These are phyloP conservation scores for Cryptosporidium canis DNA, from an alignment of 169 alveolate species.

Conservation along the genomic window DNA sequence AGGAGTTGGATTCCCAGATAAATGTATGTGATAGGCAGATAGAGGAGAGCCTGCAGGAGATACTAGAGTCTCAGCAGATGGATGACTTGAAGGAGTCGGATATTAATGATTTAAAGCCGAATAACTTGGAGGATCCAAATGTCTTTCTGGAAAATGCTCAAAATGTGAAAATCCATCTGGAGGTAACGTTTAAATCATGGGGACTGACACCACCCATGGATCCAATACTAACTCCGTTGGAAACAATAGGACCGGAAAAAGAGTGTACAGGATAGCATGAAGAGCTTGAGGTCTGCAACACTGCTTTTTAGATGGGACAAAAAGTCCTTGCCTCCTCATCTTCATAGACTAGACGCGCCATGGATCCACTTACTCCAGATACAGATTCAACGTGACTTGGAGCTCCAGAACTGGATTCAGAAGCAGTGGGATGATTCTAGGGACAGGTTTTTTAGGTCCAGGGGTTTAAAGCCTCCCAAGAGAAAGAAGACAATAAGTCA, in stretches of 20 bases:
- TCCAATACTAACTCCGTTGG: not conserved
- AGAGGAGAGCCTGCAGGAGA: constrained; percentile 46
- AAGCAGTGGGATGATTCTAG: constrained; percentile 65
- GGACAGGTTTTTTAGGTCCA: constrained; percentile 2
- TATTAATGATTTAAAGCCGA: constrained; percentile 36
- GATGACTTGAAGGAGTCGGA: constrained; percentile 6
- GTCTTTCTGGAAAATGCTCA: constrained; percentile 64
- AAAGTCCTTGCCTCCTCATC: constrained; percentile 59
- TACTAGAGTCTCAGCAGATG: constrained; percentile 1
- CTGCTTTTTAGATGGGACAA: constrained; percentile 70
- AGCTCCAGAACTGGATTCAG: constrained; percentile 43
- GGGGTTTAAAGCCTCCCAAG: constrained; percentile 53
- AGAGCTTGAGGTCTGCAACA: constrained; percentile 22
- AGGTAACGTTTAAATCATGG: constrained; percentile 5
- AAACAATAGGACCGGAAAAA: constrained; percentile 27
- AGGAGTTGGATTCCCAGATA: constrained; percentile 27
- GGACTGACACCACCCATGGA: no score
- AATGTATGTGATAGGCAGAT: constrained; percentile 38
- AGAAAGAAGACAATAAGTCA: constrained; percentile 1
- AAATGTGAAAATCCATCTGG: constrained; percentile 54
- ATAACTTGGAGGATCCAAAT: constrained; percentile 53
- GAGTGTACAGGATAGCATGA: constrained; percentile 6
- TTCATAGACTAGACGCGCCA: constrained; percentile 71
- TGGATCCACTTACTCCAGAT: constrained; percentile 40
- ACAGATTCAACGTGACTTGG: constrained; percentile 35